Percentiles rank a stretch among this genome's conserved stretches.
phyloP scores from a whole-genome alignment of 2,329 filamentous ascomycete species.

The Pseudogymnoascus verrucosus region DNA sequence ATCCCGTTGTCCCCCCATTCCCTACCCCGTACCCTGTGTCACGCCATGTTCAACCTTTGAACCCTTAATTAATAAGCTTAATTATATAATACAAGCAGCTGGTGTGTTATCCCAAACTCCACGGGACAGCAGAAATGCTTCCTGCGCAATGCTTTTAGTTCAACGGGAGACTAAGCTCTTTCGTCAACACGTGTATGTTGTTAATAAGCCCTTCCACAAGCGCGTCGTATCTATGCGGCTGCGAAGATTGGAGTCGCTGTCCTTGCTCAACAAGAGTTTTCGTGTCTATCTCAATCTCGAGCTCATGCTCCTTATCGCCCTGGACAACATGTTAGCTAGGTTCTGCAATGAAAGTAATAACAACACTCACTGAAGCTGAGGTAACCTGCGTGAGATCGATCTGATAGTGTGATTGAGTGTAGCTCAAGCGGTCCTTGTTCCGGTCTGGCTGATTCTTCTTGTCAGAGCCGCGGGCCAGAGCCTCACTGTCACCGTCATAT shows the following conservation, averaged over 20 bases:
- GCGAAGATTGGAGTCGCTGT: conserved; percentile 41
- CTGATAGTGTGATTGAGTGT: conserved; percentile 79
- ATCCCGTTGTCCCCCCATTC: neutral
- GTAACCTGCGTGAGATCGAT: conserved; percentile 91
- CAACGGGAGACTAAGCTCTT: neutral
- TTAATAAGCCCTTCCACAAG: conserved; percentile 68
- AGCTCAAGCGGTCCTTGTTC: conserved; percentile 85
- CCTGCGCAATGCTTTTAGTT: neutral
- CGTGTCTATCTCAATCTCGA: conserved; percentile 70
- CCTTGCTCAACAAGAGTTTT: conserved; percentile 59
- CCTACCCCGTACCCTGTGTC: neutral
- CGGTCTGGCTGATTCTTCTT: conserved; percentile 45
- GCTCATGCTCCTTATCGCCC: conserved; percentile 62
- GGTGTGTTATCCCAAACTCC: neutral
- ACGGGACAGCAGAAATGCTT: neutral
- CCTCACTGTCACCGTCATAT: conserved; percentile 61
- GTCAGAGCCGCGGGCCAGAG: conserved; percentile 29
- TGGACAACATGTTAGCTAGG: conserved; percentile 13
- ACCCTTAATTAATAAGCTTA: conserved; percentile 6
- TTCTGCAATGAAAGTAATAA: neutral
- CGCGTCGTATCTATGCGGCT: conserved; percentile 54
- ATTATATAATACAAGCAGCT: conserved; percentile 4
- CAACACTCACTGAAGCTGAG: conserved; percentile 24
- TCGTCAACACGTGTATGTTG: conserved; percentile 42
- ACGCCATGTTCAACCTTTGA: neutral